Evolutionary conservation across 2,329 filamentous ascomycete species (phyloP).

Genomic region (Trichoderma sp.): DNA sequence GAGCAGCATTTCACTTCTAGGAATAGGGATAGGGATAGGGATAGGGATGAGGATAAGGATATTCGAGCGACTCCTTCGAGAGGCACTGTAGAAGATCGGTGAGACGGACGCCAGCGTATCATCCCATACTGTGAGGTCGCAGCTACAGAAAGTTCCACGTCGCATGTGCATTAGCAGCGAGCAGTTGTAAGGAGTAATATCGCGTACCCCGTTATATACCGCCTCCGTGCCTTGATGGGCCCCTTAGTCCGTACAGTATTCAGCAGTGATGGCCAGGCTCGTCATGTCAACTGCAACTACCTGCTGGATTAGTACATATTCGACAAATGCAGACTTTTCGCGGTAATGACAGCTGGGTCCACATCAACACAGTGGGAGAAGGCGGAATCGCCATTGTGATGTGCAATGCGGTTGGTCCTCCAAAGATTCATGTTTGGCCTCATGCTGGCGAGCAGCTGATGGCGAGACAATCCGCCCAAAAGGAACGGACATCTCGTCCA

Average conservation of each 20-base stretch:
- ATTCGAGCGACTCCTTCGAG: not conserved
- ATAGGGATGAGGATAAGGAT: not conserved
- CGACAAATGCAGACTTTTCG: slow-evolving; percentile 7
- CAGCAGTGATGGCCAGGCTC: not conserved
- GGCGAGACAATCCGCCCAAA: not conserved
- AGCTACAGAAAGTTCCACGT: not conserved
- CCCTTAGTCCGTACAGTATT: not conserved
- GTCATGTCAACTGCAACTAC: not conserved
- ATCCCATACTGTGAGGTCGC: not conserved
- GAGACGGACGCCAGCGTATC: not conserved
- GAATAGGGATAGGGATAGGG: not conserved
- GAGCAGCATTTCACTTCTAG: not conserved
- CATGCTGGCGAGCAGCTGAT: not conserved
- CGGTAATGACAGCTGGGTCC: not conserved
- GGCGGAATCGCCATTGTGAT: not conserved
- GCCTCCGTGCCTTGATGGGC: not conserved
- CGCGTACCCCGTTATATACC: not conserved
- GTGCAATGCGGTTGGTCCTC: not conserved
- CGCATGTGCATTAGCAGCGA: not conserved
- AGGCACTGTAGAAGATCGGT: not conserved
- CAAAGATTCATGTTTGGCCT: not conserved
- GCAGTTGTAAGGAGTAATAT: not conserved
- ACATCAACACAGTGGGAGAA: slow-evolving; percentile 13
- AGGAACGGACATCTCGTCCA: not conserved
- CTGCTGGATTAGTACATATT: not conserved